Percentiles rank a stretch among this genome's conserved stretches.
Conservation (phyloP, 2,329 filamentous ascomycete species). For the Colletotrichum cereale region DNA sequence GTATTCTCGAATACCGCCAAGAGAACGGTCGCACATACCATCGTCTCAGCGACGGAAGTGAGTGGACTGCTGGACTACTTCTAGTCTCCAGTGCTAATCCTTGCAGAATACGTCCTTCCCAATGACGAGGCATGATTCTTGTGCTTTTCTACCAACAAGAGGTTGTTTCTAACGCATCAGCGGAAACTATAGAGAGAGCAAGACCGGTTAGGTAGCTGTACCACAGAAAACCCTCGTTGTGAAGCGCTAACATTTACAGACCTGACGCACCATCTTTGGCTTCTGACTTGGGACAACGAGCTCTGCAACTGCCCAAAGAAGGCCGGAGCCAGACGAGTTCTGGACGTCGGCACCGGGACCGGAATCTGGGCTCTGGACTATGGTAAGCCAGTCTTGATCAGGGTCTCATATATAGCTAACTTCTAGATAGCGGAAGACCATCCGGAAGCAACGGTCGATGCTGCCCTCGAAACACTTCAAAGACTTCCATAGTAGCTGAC, state of each 20-base stretch:
- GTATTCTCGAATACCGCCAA: constrained; percentile 16
- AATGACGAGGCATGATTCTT: constrained; percentile 31
- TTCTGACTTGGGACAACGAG: constrained; percentile 1
- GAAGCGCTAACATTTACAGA: constrained; percentile 45
- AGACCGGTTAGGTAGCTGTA: constrained; percentile 26
- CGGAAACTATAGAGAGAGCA: constrained; percentile 6
- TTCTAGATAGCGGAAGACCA: constrained; percentile 31
- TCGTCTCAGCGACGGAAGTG: constrained; percentile 41
- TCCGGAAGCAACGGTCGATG: constrained; percentile 48
- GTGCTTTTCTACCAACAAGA: not conserved
- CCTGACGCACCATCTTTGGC: constrained; percentile 47
- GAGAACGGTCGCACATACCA: constrained; percentile 37
- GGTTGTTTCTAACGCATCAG: no score
- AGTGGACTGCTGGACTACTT: no score
- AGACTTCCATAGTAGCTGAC: no score
- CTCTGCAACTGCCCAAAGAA: constrained; percentile 19
- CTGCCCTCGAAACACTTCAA: no score
- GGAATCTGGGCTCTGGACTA: constrained; percentile 53
- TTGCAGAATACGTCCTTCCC: constrained; percentile 34
- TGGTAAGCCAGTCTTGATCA: constrained; percentile 47
- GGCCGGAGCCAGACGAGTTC: constrained; percentile 8
- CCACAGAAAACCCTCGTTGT: no score
- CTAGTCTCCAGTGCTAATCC: no score
- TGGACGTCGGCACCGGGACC: constrained; percentile 23
- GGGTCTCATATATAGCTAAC: not conserved